Base-by-base conservation (phyloP, 1,284 basidiomycete genomes). In the Schizopora paradoxa region DNA sequence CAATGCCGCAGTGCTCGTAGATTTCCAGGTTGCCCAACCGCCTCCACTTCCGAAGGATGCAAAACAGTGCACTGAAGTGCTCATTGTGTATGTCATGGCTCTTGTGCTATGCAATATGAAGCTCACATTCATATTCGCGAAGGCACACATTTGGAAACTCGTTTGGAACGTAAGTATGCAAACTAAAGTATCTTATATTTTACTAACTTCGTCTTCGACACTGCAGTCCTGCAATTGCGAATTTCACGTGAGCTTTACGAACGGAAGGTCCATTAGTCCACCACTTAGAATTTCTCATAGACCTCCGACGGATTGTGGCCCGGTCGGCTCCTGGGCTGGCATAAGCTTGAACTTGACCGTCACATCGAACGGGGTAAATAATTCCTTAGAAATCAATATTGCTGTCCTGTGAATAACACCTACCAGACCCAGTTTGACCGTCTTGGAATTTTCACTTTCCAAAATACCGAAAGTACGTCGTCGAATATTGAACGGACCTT, bases 11-110 rank as follows among this genome's bases (percentile, higher is more conserved):
- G 73, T 72, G 13, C 69, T 86, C 10, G 75, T 80, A 21, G 72
- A 86, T 60, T 87, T 87, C 59, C 84, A 86, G 59, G 82, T 86
- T 45, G 68, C 78, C 5, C 76, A 86, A 54, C 82, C 84, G 6
- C 81, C 79, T 13, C 73, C 77, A 4, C 64, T 86, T 18, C 82
- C 84, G 10, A 60, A 63, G 37, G 66, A 73, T 54, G 70, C 69
- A 11, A 72, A 77, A 53, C 69, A 78, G 55, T 86, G 84, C 57
- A 84, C 81, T 0, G 61, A 78, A 27, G 65, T 76, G 60, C 69
- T 88, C 43, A 63, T 88, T 11, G 68, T 81, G 82, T 85, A 53
- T 61, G 80, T 66, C 13, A 32, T 32, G 5, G 22, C 8, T 16
- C 41, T 16, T 13, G 19, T 16, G 8, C 11, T 10, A 10, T 23